Base-by-base conservation (phyloP, 1,139 yeast species). In the Wickerhamomyces sp. region DNA sequence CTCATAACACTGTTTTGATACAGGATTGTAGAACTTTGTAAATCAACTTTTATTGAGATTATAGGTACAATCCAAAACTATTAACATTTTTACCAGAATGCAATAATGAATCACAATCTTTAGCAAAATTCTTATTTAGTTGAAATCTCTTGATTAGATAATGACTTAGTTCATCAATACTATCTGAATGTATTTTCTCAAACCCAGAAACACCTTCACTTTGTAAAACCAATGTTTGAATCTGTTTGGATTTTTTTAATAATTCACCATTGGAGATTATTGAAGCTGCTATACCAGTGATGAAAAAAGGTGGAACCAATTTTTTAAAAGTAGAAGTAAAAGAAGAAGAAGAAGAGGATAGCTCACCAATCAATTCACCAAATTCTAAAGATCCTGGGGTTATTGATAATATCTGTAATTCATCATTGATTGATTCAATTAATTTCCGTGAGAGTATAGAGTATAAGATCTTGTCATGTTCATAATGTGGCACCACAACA, bases 161-260 rank as follows among this genome's bases (percentile, higher is more conserved):
- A 9, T 34, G 27, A 1, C 50, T 50, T 15, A 56, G 31, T 40
- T 55, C 60, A 6, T 50, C 43, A 14, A 60, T 43, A 3, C 59
- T 51, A 29, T 60, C 63, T 7, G 46, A 39, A 40, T 58, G 53
- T 27, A 68, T 56, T 49, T 70, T 75, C 50, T 79, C 84, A 51
- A 62, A 72, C 2, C 82, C 83, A n/a, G 76, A 67, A 39, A 76
- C 79, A 23, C 84, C 84, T 58, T 78, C 84, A 13, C 81, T 71
- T 51, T 76, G 71, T 48, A 77, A 61, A 0, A 71, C 68, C 11
- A 78, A 54, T 1, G 42, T 40, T 2, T 34, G 26, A 6, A 52
- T 41, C 15, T 42, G 31, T 27, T 32, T 26, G 6, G 14, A 13
- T 37, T 29, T 45, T 1, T 36, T 39, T 5, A 32, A 11, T 4